phyloP scores from a whole-genome alignment of 2,329 filamentous ascomycete species.

The Monosporascus cannonballus region DNA sequence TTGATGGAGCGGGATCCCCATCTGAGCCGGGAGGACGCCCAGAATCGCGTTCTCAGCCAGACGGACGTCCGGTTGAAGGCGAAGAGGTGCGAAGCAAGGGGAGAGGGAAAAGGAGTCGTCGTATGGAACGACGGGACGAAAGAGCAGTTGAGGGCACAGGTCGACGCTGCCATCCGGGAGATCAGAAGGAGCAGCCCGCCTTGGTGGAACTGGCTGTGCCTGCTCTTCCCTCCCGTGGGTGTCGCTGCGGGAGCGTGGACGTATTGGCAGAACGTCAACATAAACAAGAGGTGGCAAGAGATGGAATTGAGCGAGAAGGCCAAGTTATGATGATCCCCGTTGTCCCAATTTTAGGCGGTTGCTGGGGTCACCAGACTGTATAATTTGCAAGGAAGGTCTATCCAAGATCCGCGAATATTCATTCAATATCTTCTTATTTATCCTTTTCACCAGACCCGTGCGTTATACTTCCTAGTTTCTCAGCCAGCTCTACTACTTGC shows the following conservation, averaged over 20 bases:
- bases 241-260: constrained; percentile 63
- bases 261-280: constrained; percentile 64
- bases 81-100: constrained; percentile 61
- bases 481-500: no score
- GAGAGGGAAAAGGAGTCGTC: constrained; percentile 63
- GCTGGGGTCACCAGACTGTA: background rate
- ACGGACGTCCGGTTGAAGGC: constrained; percentile 82
- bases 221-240: constrained; percentile 69
- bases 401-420: background rate
- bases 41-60: constrained; percentile 81
- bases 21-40: constrained; percentile 76
- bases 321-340: constrained; percentile 31
- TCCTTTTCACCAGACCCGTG: background rate
- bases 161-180: constrained; percentile 59
- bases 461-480: background rate
- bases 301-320: constrained; percentile 43
- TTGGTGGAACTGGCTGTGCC: constrained; percentile 77
- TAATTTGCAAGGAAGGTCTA: no score
- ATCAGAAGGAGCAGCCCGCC: constrained; percentile 59
- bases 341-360: background rate
- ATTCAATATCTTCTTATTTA: background rate
- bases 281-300: constrained; percentile 65
- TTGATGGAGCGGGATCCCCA: constrained; percentile 71
- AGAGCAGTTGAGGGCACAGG: constrained; percentile 61
- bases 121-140: constrained; percentile 84